phyloP scores from a whole-genome alignment of 371 early-diverging fungal species.

The Syncephalastrum monosporum region DNA sequence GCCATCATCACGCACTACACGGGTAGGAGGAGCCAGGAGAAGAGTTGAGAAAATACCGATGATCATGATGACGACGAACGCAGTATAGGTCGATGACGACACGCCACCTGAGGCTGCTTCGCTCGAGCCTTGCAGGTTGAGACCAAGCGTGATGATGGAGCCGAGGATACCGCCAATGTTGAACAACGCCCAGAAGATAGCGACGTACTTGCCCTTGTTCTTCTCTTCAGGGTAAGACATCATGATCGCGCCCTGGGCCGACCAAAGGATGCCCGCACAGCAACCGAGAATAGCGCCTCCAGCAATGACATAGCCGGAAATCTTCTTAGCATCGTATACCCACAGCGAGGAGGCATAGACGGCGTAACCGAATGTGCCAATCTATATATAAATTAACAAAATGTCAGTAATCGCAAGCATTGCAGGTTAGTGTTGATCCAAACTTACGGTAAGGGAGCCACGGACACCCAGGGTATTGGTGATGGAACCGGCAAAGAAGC shows the following conservation, averaged over 20 bases:
- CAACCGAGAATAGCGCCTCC: constrained; percentile 69
- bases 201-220: constrained; percentile 74
- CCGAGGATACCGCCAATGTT: constrained; percentile 81
- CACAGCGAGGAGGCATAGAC: constrained; percentile 58
- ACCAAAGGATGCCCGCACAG: constrained; percentile 61
- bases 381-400: constrained; percentile 17
- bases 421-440: neutral
- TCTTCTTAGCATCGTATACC: constrained; percentile 46
- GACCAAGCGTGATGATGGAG: constrained; percentile 63
- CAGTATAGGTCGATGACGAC: constrained; percentile 61
- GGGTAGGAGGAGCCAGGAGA: constrained; percentile 55
- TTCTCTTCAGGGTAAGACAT: constrained; percentile 68
- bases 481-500: constrained; percentile 63
- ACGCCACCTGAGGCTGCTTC: constrained; percentile 35
- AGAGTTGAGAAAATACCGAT: constrained; percentile 56
- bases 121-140: constrained; percentile 51
- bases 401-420: neutral
- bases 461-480: constrained; percentile 59
- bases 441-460: constrained; percentile 38
- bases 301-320: constrained; percentile 48
- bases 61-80: constrained; percentile 65
- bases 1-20: constrained; percentile 66
- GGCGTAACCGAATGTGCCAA: constrained; percentile 52
- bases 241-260: constrained; percentile 71
- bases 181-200: constrained; percentile 80